Conservation (phyloP, 441 rosid genomes). For the Eutrema salsugineum region DNA sequence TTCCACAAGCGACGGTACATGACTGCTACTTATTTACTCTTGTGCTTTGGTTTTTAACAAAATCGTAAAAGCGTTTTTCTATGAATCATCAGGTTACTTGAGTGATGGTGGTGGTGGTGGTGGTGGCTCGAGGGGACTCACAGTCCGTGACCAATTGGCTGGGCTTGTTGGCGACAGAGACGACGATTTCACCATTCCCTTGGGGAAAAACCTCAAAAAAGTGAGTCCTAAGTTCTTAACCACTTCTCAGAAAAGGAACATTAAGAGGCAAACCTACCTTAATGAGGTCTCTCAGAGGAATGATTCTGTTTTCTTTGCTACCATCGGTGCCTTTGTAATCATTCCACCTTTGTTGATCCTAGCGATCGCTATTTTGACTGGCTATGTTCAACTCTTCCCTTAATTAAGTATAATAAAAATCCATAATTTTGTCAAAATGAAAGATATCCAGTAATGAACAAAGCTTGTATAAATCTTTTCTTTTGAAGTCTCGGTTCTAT, state of each 20-base stretch:
- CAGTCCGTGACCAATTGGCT: constrained; percentile 65
- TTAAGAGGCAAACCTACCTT: constrained; percentile 74
- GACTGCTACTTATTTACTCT: not conserved
- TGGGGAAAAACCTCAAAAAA: constrained; percentile 85
- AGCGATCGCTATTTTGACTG: constrained; percentile 68
- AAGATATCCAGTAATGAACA: not conserved
- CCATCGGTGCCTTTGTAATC: constrained; percentile 79
- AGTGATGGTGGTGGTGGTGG: constrained; percentile 52
- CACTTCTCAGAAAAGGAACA: constrained; percentile 89
- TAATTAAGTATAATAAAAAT: constrained; percentile 38
- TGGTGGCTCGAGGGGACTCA: constrained; percentile 27
- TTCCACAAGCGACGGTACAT: constrained; percentile 47
- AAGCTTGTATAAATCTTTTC: not conserved
- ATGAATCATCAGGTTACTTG: constrained; percentile 41
- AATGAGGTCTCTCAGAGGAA: constrained; percentile 85
- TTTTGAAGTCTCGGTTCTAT: not conserved
- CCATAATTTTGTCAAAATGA: not conserved
- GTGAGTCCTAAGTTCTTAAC: constrained; percentile 69
- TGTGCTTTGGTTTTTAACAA: not conserved
- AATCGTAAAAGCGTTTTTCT: not conserved
- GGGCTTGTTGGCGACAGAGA: constrained; percentile 61
- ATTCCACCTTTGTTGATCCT: constrained; percentile 78
- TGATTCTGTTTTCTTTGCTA: constrained; percentile 84
- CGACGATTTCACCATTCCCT: constrained; percentile 63
- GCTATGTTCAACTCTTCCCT: constrained; percentile 93